Evolutionary conservation across 768 basidiomycete genomes (phyloP).

Genomic region (Lyophyllum semitale): DNA sequence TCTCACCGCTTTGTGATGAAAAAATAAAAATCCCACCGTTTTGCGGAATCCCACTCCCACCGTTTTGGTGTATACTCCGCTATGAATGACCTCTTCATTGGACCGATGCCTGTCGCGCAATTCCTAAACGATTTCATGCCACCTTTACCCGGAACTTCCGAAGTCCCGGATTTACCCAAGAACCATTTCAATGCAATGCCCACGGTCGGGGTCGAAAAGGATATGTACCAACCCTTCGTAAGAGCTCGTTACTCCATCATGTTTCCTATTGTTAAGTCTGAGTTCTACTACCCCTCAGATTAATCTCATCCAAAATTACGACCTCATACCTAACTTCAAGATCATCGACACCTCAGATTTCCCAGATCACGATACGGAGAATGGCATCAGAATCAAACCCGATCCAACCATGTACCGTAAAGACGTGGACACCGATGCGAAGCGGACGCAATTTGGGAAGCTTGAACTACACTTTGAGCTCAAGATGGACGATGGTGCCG

Average conservation of each 20-base stretch:
- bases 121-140: constrained; percentile 7
- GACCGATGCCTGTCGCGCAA: constrained; percentile 5
- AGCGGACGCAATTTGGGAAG: constrained; percentile 8
- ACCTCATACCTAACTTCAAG: constrained; percentile 5
- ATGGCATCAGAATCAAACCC: not conserved
- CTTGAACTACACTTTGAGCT: constrained; percentile 14
- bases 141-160: not conserved
- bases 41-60: too few species aligned
- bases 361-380: not conserved
- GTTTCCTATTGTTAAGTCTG: not conserved
- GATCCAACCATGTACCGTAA: constrained; percentile 7
- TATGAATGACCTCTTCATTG: constrained; percentile 1
- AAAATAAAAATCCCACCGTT: too few species aligned
- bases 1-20: too few species aligned
- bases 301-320: constrained; percentile 1
- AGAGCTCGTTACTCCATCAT: not conserved
- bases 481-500: not conserved
- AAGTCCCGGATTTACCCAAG: not conserved
- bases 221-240: constrained; percentile 8
- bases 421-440: not conserved
- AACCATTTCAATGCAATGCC: not conserved
- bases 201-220: not conserved
- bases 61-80: too few species aligned
- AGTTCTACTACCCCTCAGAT: not conserved
- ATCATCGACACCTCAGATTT: constrained; percentile 15